Conservation (phyloP, 2,329 filamentous ascomycete genomes). For the Tolypocladium ophioglossoides region DNA sequence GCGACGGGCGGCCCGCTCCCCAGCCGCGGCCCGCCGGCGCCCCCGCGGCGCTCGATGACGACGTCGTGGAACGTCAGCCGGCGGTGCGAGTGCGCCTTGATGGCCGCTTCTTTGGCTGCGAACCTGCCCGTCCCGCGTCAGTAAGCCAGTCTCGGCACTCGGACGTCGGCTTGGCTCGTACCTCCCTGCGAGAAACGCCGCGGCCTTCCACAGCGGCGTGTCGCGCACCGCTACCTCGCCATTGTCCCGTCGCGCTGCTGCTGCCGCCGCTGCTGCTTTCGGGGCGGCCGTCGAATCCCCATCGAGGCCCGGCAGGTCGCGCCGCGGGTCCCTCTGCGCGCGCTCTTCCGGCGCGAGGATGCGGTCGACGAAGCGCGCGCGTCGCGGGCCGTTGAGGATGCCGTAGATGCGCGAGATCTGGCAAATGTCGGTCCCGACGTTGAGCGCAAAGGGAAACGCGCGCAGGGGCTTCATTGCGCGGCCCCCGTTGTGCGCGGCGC, state of each 20-base stretch:
- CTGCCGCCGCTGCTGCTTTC: neutral
- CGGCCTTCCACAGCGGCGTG: conserved; percentile 21
- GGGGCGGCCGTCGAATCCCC: neutral
- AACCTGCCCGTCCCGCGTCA: conserved; percentile 32
- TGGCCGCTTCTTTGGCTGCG: conserved; percentile 64
- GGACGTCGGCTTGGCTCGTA: conserved; percentile 4
- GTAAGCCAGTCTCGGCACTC: neutral
- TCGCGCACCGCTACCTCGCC: conserved; percentile 3
- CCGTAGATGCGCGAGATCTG: conserved; percentile 52
- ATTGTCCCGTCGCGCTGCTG: too few relatives aligned
- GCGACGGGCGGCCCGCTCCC: conserved; percentile 34
- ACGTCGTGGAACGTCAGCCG: conserved; percentile 53
- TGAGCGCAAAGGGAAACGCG: conserved; percentile 53
- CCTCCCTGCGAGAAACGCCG: conserved; percentile 25
- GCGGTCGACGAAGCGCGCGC: conserved; percentile 34
- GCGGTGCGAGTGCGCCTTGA: conserved; percentile 58
- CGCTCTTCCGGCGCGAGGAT: conserved; percentile 31
- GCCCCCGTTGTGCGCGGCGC: neutral
- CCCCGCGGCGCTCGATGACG: conserved; percentile 24
- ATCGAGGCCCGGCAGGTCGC: neutral
- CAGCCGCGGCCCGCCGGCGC: conserved; percentile 11
- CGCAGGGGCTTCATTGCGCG: conserved; percentile 20
- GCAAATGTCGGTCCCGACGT: conserved; percentile 73
- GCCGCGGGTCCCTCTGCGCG: conserved; percentile 11
- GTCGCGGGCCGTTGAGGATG: conserved; percentile 38